Base-by-base conservation (phyloP, 371 early-diverging fungal genomes). In the Fennellomyces sp. region DNA sequence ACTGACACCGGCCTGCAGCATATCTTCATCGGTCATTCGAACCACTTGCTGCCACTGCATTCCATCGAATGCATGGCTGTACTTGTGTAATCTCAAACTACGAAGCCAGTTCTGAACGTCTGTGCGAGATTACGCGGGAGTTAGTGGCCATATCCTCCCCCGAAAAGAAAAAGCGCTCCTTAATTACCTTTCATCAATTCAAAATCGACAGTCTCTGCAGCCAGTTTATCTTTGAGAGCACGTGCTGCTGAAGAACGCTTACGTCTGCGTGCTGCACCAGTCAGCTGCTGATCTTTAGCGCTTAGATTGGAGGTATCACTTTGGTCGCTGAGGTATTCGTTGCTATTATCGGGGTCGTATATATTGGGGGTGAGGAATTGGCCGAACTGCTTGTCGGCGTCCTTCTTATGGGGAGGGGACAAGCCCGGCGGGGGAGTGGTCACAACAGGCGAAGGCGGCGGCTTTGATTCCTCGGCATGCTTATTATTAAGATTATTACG, bases 91-190 rank as follows among this genome's bases (percentile, higher is more conserved):
- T 31, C 98, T 86, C 42, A 97, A 78, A 60, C 88, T 87, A 52
- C 94, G 82, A 54, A 98, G 80, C 97, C 97, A 98, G 41, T 84
- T 84, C 26, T 96, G 94, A 59, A 96, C 90, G 79, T 98, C 97
- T 89, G 17, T 15, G 13, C 10, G 2, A 12, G 39, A 38, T 17
- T 55, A 28, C 6, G 27, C 5, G 15, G 5, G 17, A 31, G 21
- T 52, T 52, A 13, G 26, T 53, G 51, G 21, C 28, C 56, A 11
- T 23, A 13, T 54, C 49, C 49, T 39, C 33, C 17, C 17, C n/a
- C n/a, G n/a, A n/a, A n/a, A n/a, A n/a, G n/a, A n/a, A n/a, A n/a
- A n/a, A n/a, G n/a, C n/a, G n/a, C n/a, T n/a, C n/a, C n/a, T n/a
- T n/a, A n/a, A n/a, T 58, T 74, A 91, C 93, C 91, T 66, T 88